Evolutionary conservation across 163 green algal genomes (phyloP).

Genomic region (Coccomyxa subellipsoidea): DNA sequence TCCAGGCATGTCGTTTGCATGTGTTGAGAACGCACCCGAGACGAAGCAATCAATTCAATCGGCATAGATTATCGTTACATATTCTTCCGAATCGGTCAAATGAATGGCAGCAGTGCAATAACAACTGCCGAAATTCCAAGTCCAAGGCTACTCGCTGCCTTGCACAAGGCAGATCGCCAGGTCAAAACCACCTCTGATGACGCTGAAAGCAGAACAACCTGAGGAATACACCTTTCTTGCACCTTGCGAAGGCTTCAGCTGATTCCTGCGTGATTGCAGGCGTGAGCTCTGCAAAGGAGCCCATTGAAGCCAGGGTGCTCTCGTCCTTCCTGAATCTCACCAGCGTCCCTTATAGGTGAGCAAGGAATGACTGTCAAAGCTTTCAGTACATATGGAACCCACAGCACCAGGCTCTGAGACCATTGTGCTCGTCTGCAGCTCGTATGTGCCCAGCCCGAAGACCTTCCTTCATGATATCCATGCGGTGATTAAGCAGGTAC

Average conservation of each 20-base stretch:
- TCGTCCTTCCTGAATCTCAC: slow-evolving; percentile 55
- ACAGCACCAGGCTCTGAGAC: no score
- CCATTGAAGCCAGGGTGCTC: slow-evolving; percentile 53
- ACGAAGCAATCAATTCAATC: background rate
- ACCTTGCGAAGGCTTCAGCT: no score
- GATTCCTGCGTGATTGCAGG: background rate
- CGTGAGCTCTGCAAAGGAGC: slow-evolving; percentile 27
- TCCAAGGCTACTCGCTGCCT: background rate
- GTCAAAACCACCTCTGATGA: background rate
- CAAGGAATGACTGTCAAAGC: background rate
- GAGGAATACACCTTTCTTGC: no score
- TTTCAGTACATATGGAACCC: no score
- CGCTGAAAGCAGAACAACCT: no score
- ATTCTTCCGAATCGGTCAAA: background rate
- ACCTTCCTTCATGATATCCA: slow-evolving; percentile 76
- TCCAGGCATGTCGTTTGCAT: background rate
- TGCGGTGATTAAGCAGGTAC: slow-evolving; percentile 75
- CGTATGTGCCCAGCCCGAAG: slow-evolving; percentile 71
- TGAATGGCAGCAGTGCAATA: background rate
- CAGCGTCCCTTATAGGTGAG: slow-evolving; percentile 64
- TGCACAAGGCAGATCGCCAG: background rate
- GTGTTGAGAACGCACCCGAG: background rate
- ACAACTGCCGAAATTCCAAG: background rate
- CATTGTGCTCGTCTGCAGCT: slow-evolving; percentile 36
- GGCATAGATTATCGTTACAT: background rate